Evolutionary conservation across 495 filamentous ascomycete species (phyloP), one percentile per base, ranked within the genome.

Genomic region (Lindgomyces ingoldianus): DNA sequence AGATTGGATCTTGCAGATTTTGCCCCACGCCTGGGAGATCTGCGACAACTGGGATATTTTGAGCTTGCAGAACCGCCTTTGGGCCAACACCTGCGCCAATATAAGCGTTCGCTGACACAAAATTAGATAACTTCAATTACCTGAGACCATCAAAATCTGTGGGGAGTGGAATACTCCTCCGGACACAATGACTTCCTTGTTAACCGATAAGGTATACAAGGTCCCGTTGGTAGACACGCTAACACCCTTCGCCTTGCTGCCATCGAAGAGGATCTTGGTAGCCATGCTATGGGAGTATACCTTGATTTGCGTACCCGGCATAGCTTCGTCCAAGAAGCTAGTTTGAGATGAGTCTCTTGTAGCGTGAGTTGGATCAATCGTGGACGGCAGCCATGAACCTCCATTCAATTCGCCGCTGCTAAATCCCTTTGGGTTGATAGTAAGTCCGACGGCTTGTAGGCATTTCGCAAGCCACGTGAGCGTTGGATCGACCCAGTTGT

Each of bases 21-120:
- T 82, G 76, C 12, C 83, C 83, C 9, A 85, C 81, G 12, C 81
- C 81, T 0, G 79, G 74, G 1, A 80, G 67, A 39, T 81, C 76
- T 11, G 70, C 56, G 16, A 83, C 49, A 1, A 81, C 66, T 0
- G 76, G 60, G 26, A 74, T 74, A 33, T 57, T 57, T 30, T 48
- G 33, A 8, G 45, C n/a, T 44, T 71, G n/a, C 2, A 74, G 57
- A 16, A 65, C 67, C 4, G 44, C 50, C n/a, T 44, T 18, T 1
- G 73, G 72, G 11, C 71, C 73, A 26, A 76, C 67, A 2, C 69
- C 49, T 52, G 18, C 21, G 4, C 1, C 18, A 6, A 25, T 6
- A 39, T 52, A 25, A 52, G 49, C 18, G 3, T 30, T 4, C 8
- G 16, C 10, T 52, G 12, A 14, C 49, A 52, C 18, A 12, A 18